Base-by-base conservation (phyloP, 2,329 filamentous ascomycete genomes). In the Curvularia sp. region DNA sequence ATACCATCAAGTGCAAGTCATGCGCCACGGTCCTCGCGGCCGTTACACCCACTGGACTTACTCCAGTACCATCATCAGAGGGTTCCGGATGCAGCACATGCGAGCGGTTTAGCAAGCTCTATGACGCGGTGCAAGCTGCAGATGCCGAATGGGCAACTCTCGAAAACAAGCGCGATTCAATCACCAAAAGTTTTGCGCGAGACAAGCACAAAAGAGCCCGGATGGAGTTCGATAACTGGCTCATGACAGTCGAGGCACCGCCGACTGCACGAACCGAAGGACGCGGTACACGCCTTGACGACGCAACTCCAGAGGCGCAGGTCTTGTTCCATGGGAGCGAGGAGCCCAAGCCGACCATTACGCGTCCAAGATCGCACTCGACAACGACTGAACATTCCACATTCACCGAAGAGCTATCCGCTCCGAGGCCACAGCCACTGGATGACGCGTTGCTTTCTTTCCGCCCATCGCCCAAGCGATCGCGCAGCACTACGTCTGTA, bases 171-270 rank as follows among this genome's bases (percentile, higher is more conserved):
- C 56, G 65, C 8, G 54, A 60, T 20, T 58, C 61, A 1, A 57
- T 65, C 46, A 55, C 60, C 1, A 64, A 67, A 9, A 43, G 54
- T 20, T 43, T 57, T 22, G 68, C 67, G 18, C 55, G 67, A 5
- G 52, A 60, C 4, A 62, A 60, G 4, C 35, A 60, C 39, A 65
- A 57, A 18, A 55, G 26, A 30, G 61, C 64, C 13, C 66, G 64
- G 18, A 63, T 65, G 53, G 60, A 60, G 3, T 63, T 72, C 31
- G 65, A 67, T 15, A 75, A 75, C 46, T 71, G 69, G 47, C 43
- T 75, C 31, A 58, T 72, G 22, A 47, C 49, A 18, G 58, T 70
- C 10, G 68, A 74, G 53, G 58, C 55, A 13, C 44, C 47, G n/a
- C 26, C 9, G 31, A 20, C 26, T 31, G 26, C 30, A 42, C 42